Conservation (phyloP, 805 yeast genomes). For the Vanderwaltozyma polyspora region DNA sequence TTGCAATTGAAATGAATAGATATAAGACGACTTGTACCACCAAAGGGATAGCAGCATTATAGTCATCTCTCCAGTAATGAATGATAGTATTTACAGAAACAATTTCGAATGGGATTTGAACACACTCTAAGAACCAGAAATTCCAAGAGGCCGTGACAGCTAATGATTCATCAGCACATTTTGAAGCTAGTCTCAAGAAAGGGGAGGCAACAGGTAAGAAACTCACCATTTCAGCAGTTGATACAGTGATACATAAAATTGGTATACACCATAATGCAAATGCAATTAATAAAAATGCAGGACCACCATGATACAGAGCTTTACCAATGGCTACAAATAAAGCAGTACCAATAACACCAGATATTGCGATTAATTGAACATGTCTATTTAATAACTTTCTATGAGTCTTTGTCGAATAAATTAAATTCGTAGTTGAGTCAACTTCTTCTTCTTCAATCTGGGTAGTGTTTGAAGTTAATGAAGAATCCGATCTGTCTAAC, state of each 20-base stretch:
- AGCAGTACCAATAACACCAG: slow-evolving; percentile 77
- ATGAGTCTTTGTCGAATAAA: slow-evolving; percentile 20
- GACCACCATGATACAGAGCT: slow-evolving; percentile 57
- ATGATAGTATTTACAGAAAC: slow-evolving; percentile 69
- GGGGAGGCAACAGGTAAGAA: slow-evolving; percentile 71
- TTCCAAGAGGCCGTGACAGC: slow-evolving; percentile 74
- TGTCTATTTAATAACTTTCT: slow-evolving; percentile 56
- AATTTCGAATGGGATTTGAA: slow-evolving; percentile 73
- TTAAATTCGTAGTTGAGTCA: not conserved
- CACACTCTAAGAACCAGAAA: slow-evolving; percentile 64
- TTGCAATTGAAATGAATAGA: slow-evolving; percentile 53
- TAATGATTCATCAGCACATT: slow-evolving; percentile 65
- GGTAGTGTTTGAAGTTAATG: not conserved
- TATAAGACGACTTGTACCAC: slow-evolving; percentile 55
- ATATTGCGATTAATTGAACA: slow-evolving; percentile 66
- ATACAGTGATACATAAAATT: slow-evolving; percentile 51
- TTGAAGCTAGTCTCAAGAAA: slow-evolving; percentile 59
- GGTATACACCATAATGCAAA: slow-evolving; percentile 63
- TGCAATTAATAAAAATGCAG: slow-evolving; percentile 53
- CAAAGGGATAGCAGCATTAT: slow-evolving; percentile 59
- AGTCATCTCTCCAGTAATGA: slow-evolving; percentile 73
- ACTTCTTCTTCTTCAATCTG: not conserved
- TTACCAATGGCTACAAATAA: slow-evolving; percentile 63
- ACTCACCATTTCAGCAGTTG: slow-evolving; percentile 71
- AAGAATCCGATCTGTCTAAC: too few relatives aligned